Evolutionary conservation across 139 green algal genomes (phyloP).

Genomic region (Micractinium sp.): DNA sequence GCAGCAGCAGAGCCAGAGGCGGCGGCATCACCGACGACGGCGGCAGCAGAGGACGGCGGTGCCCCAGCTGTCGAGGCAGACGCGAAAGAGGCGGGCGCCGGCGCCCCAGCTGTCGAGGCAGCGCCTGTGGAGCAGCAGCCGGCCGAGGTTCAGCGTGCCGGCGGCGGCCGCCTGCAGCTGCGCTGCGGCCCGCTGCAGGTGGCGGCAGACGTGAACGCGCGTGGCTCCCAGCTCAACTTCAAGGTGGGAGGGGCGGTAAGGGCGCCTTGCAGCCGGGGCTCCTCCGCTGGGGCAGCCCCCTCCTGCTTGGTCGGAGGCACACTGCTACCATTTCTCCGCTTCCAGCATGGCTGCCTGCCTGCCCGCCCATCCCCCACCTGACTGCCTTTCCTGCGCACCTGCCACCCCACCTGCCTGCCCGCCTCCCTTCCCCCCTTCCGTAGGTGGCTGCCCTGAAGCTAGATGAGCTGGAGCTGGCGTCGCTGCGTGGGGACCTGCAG

Average conservation of each 20-base stretch:
- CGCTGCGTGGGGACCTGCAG: constrained; percentile 76
- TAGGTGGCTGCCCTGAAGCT: constrained; percentile 69
- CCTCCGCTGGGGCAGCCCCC: too few relatives aligned
- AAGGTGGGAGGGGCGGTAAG: constrained; percentile 20
- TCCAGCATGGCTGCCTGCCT: not conserved
- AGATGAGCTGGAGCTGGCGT: constrained; percentile 91
- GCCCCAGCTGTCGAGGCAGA: too few relatives aligned
- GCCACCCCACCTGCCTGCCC: not conserved
- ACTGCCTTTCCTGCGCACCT: not conserved
- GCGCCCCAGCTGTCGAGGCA: not conserved
- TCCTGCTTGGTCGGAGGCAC: too few relatives aligned
- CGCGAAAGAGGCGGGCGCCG: not conserved
- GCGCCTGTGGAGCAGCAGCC: not conserved
- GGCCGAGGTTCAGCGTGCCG: not conserved
- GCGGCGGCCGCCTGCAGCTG: constrained; percentile 56
- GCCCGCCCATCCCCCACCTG: not conserved
- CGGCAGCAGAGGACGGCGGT: not conserved
- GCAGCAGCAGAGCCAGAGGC: not conserved
- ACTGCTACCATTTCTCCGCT: not conserved
- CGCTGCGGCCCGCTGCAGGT: constrained; percentile 57
- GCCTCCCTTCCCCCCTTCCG: too few relatives aligned
- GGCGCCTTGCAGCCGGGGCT: too few relatives aligned
- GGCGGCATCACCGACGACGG: not conserved
- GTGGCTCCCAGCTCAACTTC: constrained; percentile 39
- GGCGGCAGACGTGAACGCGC: constrained; percentile 39